Base-by-base conservation (phyloP, 352 stramenopile genomes). In the Phytophthora boehmeriae region DNA sequence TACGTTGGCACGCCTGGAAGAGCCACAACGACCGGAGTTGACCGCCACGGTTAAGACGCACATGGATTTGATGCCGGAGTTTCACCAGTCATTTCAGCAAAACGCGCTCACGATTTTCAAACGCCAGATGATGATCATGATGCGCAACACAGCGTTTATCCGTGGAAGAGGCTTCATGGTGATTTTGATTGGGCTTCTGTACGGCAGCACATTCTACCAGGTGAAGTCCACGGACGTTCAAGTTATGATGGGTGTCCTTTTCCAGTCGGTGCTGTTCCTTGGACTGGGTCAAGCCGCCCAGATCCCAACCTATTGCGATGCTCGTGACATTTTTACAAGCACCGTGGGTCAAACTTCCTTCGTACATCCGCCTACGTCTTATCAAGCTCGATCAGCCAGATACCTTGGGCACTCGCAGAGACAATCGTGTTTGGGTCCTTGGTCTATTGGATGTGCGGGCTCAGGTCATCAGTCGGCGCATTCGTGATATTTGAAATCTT, bases 11-110 rank as follows among this genome's bases (percentile, higher is more conserved):
- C 89, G 96, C 61, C 84, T 95, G 5, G 90, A 90, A 25, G 73
- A 77, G 8, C 71, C 96, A 13, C 94, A 97, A 62, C 87, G 97
- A 64, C 73, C 96, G 25, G 58, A 96, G 1, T 82, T 97, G 22
- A 22, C 97, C 13, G 49, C 96, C 8, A 42, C 78, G 71, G 66
- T 89, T n/a, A 86, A 85, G 27, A 59, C 71, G 17, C 63, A 97
- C 38, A 82, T 97, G 32, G 96, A 89, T 53, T 34, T 32, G 92
- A 60, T 70, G 35, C 66, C 64, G 6, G 51, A 59, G 32, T 71
- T 73, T 34, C 55, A 67, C 30, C 50, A 71, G 50, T 54, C 54
- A 5, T 69, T 72, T 27, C 28, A 28, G 48, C 38, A 48, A 27
- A 69, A 53, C 48, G 68, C 44, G 1, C 8, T 45, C 11, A 73